Evolutionary conservation across 176 grass and related monocot genomes (phyloP).

Genomic region (Zoysia pacifica): DNA sequence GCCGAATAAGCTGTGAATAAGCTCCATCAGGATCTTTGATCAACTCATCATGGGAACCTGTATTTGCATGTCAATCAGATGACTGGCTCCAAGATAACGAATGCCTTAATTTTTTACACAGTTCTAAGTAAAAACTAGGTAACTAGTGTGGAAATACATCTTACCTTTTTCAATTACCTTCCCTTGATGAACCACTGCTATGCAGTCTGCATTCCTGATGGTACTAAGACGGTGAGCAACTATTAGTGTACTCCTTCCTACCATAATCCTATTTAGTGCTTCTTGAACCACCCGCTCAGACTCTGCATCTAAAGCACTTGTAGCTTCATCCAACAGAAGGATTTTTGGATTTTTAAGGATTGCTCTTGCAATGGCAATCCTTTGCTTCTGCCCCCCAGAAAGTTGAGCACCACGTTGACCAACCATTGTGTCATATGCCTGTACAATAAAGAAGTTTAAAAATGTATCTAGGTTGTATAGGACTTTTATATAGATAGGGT

Average conservation of each 20-base stretch:
- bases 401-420: conserved; percentile 63
- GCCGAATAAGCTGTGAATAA: conserved; percentile 63
- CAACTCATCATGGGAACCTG: conserved; percentile 72
- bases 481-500: conserved; percentile 18
- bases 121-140: conserved; percentile 7
- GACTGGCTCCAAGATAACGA: background rate
- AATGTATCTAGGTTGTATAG: conserved; percentile 5
- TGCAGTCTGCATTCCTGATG: conserved; percentile 69
- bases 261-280: conserved; percentile 73
- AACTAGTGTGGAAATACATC: conserved; percentile 13
- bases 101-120: conserved; percentile 11
- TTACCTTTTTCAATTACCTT: conserved; percentile 80
- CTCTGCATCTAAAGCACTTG: conserved; percentile 72
- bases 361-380: conserved; percentile 72
- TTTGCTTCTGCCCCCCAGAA: conserved; percentile 81
- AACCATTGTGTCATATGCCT: conserved; percentile 69
- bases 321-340: conserved; percentile 73
- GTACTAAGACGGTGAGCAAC: conserved; percentile 90
- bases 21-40: conserved; percentile 67
- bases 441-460: conserved; percentile 20
- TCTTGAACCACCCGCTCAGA: conserved; percentile 72
- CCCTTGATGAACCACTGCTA: conserved; percentile 66
- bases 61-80: conserved; percentile 20
- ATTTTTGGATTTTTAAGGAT: conserved; percentile 61
- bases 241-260: conserved; percentile 72